These are phyloP conservation scores for Cystobasidium sp. DNA, from an alignment of 1,284 basidiomycete species.

Conservation along the genomic window DNA sequence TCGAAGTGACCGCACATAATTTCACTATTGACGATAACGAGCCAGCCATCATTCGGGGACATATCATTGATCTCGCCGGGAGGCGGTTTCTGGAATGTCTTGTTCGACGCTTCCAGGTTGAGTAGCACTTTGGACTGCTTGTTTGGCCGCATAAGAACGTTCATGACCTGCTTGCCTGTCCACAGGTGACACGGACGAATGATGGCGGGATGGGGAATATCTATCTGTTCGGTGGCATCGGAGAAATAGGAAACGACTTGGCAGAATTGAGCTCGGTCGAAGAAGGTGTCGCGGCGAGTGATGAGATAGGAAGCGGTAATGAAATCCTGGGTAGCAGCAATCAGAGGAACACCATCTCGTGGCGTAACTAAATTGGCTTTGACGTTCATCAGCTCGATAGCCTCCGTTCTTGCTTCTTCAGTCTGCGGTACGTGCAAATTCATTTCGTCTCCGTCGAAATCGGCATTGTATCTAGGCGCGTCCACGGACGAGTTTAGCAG, in stretches of 20 bases:
- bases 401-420: conserved; percentile 97
- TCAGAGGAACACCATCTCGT: conserved; percentile 96
- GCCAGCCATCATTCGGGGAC: conserved; percentile 96
- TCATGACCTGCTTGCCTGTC: conserved; percentile 99
- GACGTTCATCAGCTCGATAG: conserved; percentile 95
- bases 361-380: conserved; percentile 98
- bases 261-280: conserved; percentile 91
- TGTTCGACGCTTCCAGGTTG: conserved; percentile 96
- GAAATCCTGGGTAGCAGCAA: conserved; percentile 97
- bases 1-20: conserved; percentile 99
- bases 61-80: conserved; percentile 70
- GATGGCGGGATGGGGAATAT: conserved; percentile 92
- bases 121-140: conserved; percentile 79
- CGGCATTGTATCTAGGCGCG: conserved; percentile 77
- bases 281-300: conserved; percentile 89
- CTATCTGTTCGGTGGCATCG: conserved; percentile 89
- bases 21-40: conserved; percentile 96
- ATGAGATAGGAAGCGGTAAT: conserved; percentile 97
- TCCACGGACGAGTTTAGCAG: background rate
- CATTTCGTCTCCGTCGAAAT: conserved; percentile 99
- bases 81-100: conserved; percentile 85
- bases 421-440: conserved; percentile 99
- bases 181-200: conserved; percentile 91
- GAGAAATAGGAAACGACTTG: conserved; percentile 95
- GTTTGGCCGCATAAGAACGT: conserved; percentile 94